Conservation (phyloP, 441 rosid genomes). For the Erodium trifolium region DNA sequence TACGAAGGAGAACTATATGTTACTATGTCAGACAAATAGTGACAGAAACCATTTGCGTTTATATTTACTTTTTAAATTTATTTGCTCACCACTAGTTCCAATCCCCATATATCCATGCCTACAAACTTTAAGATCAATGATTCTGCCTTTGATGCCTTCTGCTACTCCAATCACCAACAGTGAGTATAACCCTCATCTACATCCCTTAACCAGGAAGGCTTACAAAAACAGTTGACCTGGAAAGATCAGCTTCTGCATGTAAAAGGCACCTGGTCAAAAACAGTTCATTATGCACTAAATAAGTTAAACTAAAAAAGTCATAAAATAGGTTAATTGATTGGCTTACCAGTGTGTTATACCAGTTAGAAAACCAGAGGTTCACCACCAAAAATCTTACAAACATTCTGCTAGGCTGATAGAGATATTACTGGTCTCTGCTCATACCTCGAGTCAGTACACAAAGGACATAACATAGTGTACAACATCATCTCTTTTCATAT, state of each 20-base stretch:
- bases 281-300: not conserved
- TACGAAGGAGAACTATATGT: not conserved
- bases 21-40: not conserved
- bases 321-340: not conserved
- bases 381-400: conserved; percentile 11
- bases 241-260: not conserved
- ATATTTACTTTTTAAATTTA: not conserved
- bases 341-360: conserved; percentile 9
- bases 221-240: not conserved
- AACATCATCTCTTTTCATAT: conserved; percentile 40
- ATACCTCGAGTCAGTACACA: not conserved
- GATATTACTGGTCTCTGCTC: conserved; percentile 7
- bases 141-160: not conserved
- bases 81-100: not conserved
- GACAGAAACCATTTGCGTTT: not conserved
- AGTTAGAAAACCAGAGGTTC: conserved; percentile 10
- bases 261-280: not conserved
- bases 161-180: conserved; percentile 10
- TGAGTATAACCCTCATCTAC: conserved; percentile 11
- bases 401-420: conserved; percentile 11
- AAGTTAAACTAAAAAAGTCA: not conserved
- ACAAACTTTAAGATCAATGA: conserved; percentile 18
- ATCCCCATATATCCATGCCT: not conserved
- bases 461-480: conserved; percentile 9
- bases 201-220: not conserved